phyloP scores from a whole-genome alignment of 2,329 filamentous ascomycete species.

The Periconia digitata region DNA sequence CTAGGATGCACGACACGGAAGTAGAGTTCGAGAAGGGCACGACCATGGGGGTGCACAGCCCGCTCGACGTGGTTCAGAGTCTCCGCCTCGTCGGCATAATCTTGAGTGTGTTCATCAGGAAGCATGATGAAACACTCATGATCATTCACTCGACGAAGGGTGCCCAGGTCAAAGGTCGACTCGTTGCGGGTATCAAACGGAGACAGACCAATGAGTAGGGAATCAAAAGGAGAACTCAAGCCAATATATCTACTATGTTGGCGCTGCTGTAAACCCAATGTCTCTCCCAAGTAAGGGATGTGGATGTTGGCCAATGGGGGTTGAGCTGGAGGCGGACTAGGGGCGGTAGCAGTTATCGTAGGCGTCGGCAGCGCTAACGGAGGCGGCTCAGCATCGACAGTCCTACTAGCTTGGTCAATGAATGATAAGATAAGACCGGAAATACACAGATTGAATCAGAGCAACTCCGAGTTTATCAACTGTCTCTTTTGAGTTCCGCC shows the following conservation, averaged over 20 bases:
- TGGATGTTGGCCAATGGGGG: constrained; percentile 32
- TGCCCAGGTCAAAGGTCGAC: constrained; percentile 65
- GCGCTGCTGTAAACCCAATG: constrained; percentile 72
- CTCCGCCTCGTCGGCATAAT: constrained; percentile 68
- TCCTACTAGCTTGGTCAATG: constrained; percentile 36
- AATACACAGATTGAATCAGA: background rate
- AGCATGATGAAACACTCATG: constrained; percentile 79
- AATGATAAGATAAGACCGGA: constrained; percentile 9
- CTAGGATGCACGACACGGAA: constrained; percentile 78
- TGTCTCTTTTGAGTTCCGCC: too few relatives aligned
- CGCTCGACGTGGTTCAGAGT: constrained; percentile 74
- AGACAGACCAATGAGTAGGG: constrained; percentile 78
- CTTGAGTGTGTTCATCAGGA: constrained; percentile 71
- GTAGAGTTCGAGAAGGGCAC: constrained; percentile 75
- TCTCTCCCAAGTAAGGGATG: constrained; percentile 47
- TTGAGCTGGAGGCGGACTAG: constrained; percentile 38
- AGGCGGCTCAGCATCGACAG: constrained; percentile 43
- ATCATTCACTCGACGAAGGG: constrained; percentile 73
- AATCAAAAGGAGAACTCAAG: constrained; percentile 80
- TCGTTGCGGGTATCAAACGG: constrained; percentile 81
- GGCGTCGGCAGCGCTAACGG: constrained; percentile 43
- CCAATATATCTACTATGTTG: constrained; percentile 83
- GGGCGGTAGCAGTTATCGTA: constrained; percentile 44
- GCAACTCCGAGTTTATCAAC: too few relatives aligned
- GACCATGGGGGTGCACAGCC: constrained; percentile 75